These are phyloP conservation scores for Coemansia sp. DNA, from an alignment of 192 early-diverging fungal genomes.

Conservation along the genomic window DNA sequence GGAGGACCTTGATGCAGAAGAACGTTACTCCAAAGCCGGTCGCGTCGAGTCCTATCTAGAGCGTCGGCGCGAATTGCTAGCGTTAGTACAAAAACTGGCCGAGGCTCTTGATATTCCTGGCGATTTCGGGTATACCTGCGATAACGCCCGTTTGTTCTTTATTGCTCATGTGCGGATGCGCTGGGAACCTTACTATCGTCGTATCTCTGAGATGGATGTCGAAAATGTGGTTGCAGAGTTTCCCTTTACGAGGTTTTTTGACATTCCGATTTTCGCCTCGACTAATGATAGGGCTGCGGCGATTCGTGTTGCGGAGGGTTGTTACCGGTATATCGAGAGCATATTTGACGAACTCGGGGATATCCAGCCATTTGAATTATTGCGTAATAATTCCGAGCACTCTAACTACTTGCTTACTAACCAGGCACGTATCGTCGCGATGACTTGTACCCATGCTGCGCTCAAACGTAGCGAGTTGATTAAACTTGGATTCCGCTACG, in stretches of 20 bases:
- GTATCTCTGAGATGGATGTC: constrained; percentile 6
- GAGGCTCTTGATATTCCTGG: constrained; percentile 75
- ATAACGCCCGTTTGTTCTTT: constrained; percentile 91
- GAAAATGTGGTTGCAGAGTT: constrained; percentile 59
- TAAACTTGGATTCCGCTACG: constrained; percentile 91
- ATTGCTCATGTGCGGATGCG: constrained; percentile 71
- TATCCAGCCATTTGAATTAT: constrained; percentile 92
- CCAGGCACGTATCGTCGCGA: constrained; percentile 95
- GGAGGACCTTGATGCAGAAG: constrained; percentile 82
- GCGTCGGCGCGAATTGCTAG: constrained; percentile 73
- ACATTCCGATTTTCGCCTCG: constrained; percentile 66
- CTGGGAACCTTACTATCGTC: constrained; percentile 74
- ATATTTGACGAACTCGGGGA: constrained; percentile 91
- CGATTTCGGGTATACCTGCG: constrained; percentile 91
- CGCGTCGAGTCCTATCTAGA: constrained; percentile 93
- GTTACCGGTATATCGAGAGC: constrained; percentile 76
- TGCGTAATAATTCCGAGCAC: constrained; percentile 77
- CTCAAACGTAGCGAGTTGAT: constrained; percentile 86
- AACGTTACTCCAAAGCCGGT: constrained; percentile 90
- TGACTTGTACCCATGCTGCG: constrained; percentile 98
- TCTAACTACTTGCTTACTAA: constrained; percentile 92
- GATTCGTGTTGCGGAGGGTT: constrained; percentile 62
- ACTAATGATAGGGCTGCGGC: constrained; percentile 59
- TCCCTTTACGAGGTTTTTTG: constrained; percentile 85
- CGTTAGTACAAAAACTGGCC: constrained; percentile 78